These are phyloP conservation scores for Maudiozyma bulderi DNA, from an alignment of 805 yeast genomes.

Conservation along the genomic window DNA sequence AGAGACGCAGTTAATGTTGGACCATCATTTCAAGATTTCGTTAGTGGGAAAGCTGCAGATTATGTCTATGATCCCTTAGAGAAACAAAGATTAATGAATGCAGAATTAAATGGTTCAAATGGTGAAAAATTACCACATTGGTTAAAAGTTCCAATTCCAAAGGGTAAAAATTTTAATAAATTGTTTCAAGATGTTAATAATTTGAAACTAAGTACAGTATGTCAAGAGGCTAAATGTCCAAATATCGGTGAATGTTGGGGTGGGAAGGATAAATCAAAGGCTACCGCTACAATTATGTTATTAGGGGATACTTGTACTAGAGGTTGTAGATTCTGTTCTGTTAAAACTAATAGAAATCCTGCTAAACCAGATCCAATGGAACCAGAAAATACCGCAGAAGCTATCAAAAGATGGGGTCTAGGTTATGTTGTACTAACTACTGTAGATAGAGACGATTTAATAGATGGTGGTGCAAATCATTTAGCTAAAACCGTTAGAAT, in stretches of 20 bases:
- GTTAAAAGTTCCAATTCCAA: slow-evolving; percentile 95
- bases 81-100: slow-evolving; percentile 48
- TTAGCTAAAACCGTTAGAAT: slow-evolving; percentile 76
- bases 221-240: slow-evolving; percentile 99
- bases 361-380: slow-evolving; percentile 88
- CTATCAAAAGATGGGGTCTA: slow-evolving; percentile 93
- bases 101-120: slow-evolving; percentile 30
- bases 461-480: slow-evolving; percentile 90
- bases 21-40: slow-evolving; percentile 88
- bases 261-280: slow-evolving; percentile 62
- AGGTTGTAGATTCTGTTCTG: slow-evolving; percentile 98
- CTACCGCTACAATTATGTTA: slow-evolving; percentile 94
- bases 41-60: slow-evolving; percentile 69
- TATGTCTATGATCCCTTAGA: slow-evolving; percentile 64
- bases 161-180: slow-evolving; percentile 73
- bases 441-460: slow-evolving; percentile 90
- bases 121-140: slow-evolving; percentile 74
- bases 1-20: slow-evolving; percentile 68
- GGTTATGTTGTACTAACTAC: slow-evolving; percentile 97
- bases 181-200: slow-evolving; percentile 83
- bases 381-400: slow-evolving; percentile 96
- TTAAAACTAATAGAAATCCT: slow-evolving; percentile 84
- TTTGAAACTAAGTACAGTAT: slow-evolving; percentile 83
- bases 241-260: slow-evolving; percentile 99
- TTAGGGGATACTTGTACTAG: slow-evolving; percentile 98